phyloP scores from a whole-genome alignment of 2,329 filamentous ascomycete species.

The Diaporthe ilicicola region DNA sequence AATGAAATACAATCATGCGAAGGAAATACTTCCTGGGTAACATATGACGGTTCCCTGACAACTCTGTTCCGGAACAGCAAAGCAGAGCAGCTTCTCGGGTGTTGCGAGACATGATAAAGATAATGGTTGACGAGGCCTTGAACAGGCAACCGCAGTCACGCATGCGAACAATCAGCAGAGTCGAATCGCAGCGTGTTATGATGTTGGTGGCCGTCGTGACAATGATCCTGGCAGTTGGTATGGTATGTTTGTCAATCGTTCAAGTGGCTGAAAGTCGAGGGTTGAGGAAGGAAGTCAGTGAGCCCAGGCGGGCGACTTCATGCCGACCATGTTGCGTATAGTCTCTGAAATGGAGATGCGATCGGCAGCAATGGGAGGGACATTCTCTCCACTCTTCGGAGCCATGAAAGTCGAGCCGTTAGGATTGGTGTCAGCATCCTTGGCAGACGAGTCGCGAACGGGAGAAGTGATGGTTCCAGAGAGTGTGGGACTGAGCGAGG shows the following conservation, averaged over 20 bases:
- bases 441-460: conserved; percentile 35
- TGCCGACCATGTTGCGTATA: conserved; percentile 33
- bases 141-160: neutral
- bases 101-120: conserved; percentile 28
- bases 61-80: conserved; percentile 10
- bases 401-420: conserved; percentile 44
- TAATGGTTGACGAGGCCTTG: conserved; percentile 21
- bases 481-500: conserved; percentile 43
- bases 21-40: conserved; percentile 38
- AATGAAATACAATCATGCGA: conserved; percentile 32
- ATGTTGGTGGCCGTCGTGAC: neutral
- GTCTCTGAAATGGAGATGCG: conserved; percentile 38
- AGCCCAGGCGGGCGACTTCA: conserved; percentile 32
- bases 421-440: conserved; percentile 32
- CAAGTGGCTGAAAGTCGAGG: neutral
- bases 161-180: conserved; percentile 10
- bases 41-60: conserved; percentile 18
- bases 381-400: conserved; percentile 35
- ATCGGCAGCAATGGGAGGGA: conserved; percentile 39
- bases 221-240: conserved; percentile 16
- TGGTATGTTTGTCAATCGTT: neutral
- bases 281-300: neutral
- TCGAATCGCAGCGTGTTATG: conserved; percentile 6
- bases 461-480: conserved; percentile 36
- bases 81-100: conserved; percentile 7